Base-by-base conservation (phyloP, 805 yeast genomes). In the Torulaspora microellipsoides region DNA sequence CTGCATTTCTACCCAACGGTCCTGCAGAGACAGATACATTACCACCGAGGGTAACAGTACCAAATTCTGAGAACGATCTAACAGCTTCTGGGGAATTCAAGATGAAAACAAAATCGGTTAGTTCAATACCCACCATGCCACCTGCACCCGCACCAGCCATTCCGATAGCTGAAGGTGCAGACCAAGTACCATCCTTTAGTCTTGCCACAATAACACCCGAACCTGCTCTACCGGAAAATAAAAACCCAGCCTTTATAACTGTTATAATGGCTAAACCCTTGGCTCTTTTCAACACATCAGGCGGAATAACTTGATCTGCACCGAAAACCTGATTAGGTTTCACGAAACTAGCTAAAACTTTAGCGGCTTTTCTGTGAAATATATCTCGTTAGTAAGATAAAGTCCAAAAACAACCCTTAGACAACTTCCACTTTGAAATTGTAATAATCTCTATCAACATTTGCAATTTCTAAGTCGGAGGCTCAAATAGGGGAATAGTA, bases 141-240 rank as follows among this genome's bases (percentile, higher is more conserved):
- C 99, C 99, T 6, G 93, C 97, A 59, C 99, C 98, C 3, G 97
- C 98, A 56, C 98, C 99, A 3, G 95, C 98, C 15, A 97, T 86
- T 41, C 80, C 83, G 52, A 93, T 83, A 8, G 97, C 99, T 2
- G 95, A 83, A 1, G 99, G 99, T 2, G 97, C 95, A 11, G 97
- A 89, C 99, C 99, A 91, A 0, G 85, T 67, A 0, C 97, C 98
- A 66, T 93, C 98, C 2, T 95, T 95, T 38, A 93, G 73, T 47
- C 97, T 72, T 4, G 97, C 96, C 20, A 91, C 95, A 48, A 91
- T 85, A 29, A 91, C 86, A 51, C 99, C 99, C 1, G 96, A 86
- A 20, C 99, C 99, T 0, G 97, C 98, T 63, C 99, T 78, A 25
- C 98, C 99, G 2, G 96, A 86, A 64, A 91, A 91, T 43, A 91